Percentiles rank a stretch among this genome's conserved stretches.
phyloP scores from a whole-genome alignment of 768 basidiomycete species.

The Serendipita sp. region DNA sequence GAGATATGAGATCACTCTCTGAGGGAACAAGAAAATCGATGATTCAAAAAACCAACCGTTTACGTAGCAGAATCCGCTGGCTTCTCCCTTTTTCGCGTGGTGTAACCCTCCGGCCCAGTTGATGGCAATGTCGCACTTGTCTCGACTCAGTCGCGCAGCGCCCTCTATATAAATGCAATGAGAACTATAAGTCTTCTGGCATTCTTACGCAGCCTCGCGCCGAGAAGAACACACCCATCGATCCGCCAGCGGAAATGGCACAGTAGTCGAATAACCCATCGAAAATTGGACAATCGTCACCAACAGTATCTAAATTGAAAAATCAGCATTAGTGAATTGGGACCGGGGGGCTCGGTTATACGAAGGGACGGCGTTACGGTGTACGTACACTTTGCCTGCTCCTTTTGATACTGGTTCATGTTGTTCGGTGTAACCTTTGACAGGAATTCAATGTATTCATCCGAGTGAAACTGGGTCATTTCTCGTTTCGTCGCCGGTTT shows the following conservation, averaged over 20 bases:
- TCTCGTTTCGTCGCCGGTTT: slow-evolving; percentile 99
- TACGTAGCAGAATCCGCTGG: slow-evolving; percentile 97
- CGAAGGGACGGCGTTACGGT: background rate
- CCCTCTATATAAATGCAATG: no score
- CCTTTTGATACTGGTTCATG: slow-evolving; percentile 84
- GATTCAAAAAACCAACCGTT: slow-evolving; percentile 45
- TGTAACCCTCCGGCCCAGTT: slow-evolving; percentile 99
- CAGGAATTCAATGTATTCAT: slow-evolving; percentile 97
- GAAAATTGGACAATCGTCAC: slow-evolving; percentile 97
- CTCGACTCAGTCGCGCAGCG: no score
- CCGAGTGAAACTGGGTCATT: slow-evolving; percentile 99
- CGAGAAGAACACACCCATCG: slow-evolving; percentile 64
- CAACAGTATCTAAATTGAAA: slow-evolving; percentile 97
- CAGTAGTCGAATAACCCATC: slow-evolving; percentile 98
- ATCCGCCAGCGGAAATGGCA: slow-evolving; percentile 98
- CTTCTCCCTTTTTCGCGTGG: slow-evolving; percentile 98
- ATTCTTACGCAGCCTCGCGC: background rate
- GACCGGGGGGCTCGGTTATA: no score
- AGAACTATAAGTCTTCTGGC: no score
- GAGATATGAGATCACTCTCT: background rate
- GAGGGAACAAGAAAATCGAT: background rate
- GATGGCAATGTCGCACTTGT: slow-evolving; percentile 97
- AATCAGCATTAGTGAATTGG: no score
- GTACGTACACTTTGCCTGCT: slow-evolving; percentile 82
- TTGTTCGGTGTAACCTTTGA: slow-evolving; percentile 87